phyloP scores from a whole-genome alignment of 768 basidiomycete genomes.

The Collybiopsis confluens region DNA sequence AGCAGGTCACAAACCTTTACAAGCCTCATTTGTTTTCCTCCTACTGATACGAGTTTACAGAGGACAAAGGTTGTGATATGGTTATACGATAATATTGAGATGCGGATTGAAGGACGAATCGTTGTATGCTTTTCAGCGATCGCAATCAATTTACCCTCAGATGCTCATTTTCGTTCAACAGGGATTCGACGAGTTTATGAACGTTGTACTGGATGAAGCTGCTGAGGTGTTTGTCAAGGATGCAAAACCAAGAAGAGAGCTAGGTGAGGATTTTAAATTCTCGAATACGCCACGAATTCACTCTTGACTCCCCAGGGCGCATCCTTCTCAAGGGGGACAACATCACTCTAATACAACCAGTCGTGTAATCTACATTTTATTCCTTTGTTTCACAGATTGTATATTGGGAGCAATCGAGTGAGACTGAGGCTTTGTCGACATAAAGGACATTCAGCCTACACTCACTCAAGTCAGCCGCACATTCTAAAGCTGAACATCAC shows the following conservation, averaged over 20 bases:
- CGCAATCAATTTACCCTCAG: too few species aligned
- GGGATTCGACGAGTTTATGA: slow-evolving; percentile 99
- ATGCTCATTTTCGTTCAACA: slow-evolving; percentile 32
- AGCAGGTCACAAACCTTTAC: slow-evolving; percentile 48
- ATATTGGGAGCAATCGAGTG: slow-evolving; percentile 69
- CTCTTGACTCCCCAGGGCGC: slow-evolving; percentile 56
- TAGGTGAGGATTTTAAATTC: slow-evolving; percentile 51
- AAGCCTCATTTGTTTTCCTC: slow-evolving; percentile 12
- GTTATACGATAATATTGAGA: slow-evolving; percentile 95
- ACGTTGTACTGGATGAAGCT: slow-evolving; percentile 91
- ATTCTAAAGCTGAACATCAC: slow-evolving; percentile 6
- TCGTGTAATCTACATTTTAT: slow-evolving; percentile 11
- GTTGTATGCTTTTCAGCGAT: slow-evolving; percentile 61
- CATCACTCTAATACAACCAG: slow-evolving; percentile 93
- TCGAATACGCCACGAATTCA: slow-evolving; percentile 1
- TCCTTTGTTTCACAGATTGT: slow-evolving; percentile 61
- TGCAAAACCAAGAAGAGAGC: slow-evolving; percentile 74
- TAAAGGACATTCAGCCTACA: slow-evolving; percentile 78
- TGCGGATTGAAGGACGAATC: slow-evolving; percentile 94
- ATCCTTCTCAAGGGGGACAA: slow-evolving; percentile 97
- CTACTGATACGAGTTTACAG: slow-evolving; percentile 34
- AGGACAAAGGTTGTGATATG: slow-evolving; percentile 85
- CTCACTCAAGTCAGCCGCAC: not conserved
- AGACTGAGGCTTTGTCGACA: slow-evolving; percentile 76
- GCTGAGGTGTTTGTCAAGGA: slow-evolving; percentile 90